Evolutionary conservation across 805 yeast genomes (phyloP).

Genomic region (Cyberlindnera misumaiensis): DNA sequence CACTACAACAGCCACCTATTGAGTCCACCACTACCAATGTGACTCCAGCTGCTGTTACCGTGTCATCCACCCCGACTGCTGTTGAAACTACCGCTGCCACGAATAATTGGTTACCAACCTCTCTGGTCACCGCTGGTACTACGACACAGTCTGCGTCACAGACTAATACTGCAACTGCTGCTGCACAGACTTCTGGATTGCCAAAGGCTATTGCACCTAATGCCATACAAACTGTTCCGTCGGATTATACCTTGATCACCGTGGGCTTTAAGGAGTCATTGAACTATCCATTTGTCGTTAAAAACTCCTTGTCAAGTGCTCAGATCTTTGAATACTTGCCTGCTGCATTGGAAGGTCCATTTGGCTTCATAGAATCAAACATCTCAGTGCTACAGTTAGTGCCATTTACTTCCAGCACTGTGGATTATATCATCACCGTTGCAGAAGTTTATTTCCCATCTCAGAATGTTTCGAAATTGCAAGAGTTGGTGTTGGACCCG

Average conservation of each 20-base stretch:
- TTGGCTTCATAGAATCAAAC: constrained; percentile 33
- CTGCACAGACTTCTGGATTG: constrained; percentile 42
- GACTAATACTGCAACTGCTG: constrained; percentile 15
- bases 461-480: constrained; percentile 40
- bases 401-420: constrained; percentile 57
- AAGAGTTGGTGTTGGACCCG: constrained; percentile 39
- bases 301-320: constrained; percentile 68
- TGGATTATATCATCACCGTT: constrained; percentile 71
- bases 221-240: constrained; percentile 31
- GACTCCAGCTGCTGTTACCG: background rate
- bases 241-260: constrained; percentile 52
- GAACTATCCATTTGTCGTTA: constrained; percentile 79
- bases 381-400: constrained; percentile 62
- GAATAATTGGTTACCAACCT: constrained; percentile 38
- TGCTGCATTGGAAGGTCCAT: constrained; percentile 58
- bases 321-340: constrained; percentile 85
- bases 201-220: constrained; percentile 80
- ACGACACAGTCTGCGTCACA: constrained; percentile 19
- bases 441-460: constrained; percentile 83
- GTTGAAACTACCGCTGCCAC: constrained; percentile 14
- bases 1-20: too few relatives aligned
- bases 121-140: constrained; percentile 32
- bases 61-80: background rate
- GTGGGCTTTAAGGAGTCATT: constrained; percentile 74
- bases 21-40: background rate